Percentiles rank a stretch among this genome's conserved stretches.
Evolutionary conservation across 2,329 filamentous ascomycete species (phyloP).

Genomic region (Cercospora janseana): DNA sequence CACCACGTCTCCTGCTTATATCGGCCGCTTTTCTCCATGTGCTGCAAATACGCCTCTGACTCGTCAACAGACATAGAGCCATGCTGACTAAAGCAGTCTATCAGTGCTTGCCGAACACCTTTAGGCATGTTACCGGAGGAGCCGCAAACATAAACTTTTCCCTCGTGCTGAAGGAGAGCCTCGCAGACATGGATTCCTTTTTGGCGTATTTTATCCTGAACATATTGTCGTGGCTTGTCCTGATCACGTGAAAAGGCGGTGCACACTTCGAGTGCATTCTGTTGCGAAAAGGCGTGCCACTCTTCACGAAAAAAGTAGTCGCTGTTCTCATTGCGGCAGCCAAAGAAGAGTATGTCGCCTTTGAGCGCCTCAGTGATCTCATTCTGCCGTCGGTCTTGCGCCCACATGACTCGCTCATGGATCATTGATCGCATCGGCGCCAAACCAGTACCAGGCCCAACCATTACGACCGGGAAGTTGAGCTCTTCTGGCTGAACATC

Average conservation of each 20-base stretch:
- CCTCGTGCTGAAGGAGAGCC: conserved; percentile 52
- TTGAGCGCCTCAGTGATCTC: conserved; percentile 20
- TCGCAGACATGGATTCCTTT: conserved; percentile 51
- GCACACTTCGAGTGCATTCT: conserved; percentile 53
- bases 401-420: conserved; percentile 61
- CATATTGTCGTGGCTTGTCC: conserved; percentile 60
- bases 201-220: conserved; percentile 62
- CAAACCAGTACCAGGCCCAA: conserved; percentile 83
- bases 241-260: conserved; percentile 72
- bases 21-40: conserved; percentile 60
- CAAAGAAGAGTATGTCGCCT: conserved; percentile 69
- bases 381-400: conserved; percentile 23
- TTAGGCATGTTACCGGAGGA: conserved; percentile 70
- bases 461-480: conserved; percentile 64
- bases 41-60: conserved; percentile 56
- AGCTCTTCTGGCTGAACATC: conserved; percentile 50
- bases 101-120: conserved; percentile 63
- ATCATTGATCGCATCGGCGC: conserved; percentile 80
- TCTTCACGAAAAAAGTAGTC: conserved; percentile 84
- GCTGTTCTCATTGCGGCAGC: conserved; percentile 68
- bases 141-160: conserved; percentile 59
- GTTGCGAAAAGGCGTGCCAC: conserved; percentile 56
- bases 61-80: conserved; percentile 47
- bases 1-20: conserved; percentile 74
- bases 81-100: conserved; percentile 55